Percentiles rank a stretch among this genome's conserved stretches.
Conservation (phyloP, 163 green algal genomes). For the Scenedesmus sp. region DNA sequence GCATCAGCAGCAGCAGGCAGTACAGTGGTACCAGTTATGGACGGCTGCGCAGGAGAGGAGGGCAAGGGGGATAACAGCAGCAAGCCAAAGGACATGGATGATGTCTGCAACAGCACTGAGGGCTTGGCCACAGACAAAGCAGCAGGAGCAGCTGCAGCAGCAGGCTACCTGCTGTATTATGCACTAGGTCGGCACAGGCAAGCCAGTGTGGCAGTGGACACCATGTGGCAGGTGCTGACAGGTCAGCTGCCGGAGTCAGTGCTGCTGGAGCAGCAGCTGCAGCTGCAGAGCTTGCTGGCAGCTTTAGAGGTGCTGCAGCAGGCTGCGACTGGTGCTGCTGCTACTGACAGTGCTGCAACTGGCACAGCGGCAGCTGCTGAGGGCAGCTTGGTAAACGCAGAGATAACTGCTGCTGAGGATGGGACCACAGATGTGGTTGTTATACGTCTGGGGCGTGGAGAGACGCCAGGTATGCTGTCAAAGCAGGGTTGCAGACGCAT, state of each 20-base stretch:
- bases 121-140: not conserved
- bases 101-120: not conserved
- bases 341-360: not conserved
- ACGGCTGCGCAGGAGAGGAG: not conserved
- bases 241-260: conserved; percentile 37
- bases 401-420: not conserved
- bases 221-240: conserved; percentile 34
- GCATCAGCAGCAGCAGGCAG: not conserved
- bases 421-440: not conserved
- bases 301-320: not conserved
- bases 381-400: not conserved
- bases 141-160: conserved; percentile 24
- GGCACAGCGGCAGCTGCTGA: not conserved
- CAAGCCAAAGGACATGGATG: not conserved
- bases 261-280: conserved; percentile 31
- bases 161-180: conserved; percentile 40
- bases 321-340: not conserved
- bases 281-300: not conserved
- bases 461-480: too few relatives aligned
- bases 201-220: conserved; percentile 3
- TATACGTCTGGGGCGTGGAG: too few relatives aligned
- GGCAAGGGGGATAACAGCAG: not conserved
- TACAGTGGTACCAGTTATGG: not conserved
- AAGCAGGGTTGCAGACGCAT: too few relatives aligned
- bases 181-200: conserved; percentile 4